Evolutionary conservation across 2,329 filamentous ascomycete species (phyloP).

Genomic region (Seiridium unicorne): DNA sequence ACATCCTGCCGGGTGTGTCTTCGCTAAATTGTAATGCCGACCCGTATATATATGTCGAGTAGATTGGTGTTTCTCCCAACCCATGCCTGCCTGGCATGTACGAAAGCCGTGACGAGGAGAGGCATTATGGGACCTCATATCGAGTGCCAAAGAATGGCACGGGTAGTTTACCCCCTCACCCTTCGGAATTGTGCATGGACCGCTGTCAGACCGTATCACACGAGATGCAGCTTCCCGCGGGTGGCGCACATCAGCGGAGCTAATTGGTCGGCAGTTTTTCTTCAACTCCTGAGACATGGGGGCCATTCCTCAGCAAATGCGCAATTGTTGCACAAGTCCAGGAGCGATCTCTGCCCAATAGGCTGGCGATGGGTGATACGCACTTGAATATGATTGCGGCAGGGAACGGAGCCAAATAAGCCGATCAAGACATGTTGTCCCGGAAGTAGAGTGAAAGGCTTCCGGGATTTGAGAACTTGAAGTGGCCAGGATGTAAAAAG

Average conservation of each 20-base stretch:
- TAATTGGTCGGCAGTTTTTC: background rate
- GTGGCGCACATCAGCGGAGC: background rate
- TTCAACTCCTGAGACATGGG: conserved; percentile 1
- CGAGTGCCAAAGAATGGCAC: too few relatives aligned
- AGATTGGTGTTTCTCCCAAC: too few relatives aligned
- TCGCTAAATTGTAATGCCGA: too few relatives aligned
- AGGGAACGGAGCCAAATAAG: background rate
- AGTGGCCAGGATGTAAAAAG: background rate
- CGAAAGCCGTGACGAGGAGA: too few relatives aligned
- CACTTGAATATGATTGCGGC: too few relatives aligned
- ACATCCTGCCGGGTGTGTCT: too few relatives aligned
- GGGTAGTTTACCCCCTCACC: too few relatives aligned
- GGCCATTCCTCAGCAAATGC: background rate
- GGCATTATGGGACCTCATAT: too few relatives aligned
- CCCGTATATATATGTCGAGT: too few relatives aligned
- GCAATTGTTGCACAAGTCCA: background rate
- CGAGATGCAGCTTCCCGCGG: background rate
- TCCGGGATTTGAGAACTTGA: background rate
- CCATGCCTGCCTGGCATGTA: too few relatives aligned
- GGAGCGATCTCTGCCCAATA: background rate
- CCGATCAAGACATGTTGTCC: background rate
- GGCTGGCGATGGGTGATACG: background rate
- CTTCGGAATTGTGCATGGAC: background rate
- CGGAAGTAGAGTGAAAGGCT: background rate
- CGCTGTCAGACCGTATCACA: background rate